Percentiles rank a stretch among this genome's conserved stretches.
These are phyloP conservation scores for Penicillium dipodomyicola DNA, from an alignment of 495 filamentous ascomycete species.

Conservation along the genomic window DNA sequence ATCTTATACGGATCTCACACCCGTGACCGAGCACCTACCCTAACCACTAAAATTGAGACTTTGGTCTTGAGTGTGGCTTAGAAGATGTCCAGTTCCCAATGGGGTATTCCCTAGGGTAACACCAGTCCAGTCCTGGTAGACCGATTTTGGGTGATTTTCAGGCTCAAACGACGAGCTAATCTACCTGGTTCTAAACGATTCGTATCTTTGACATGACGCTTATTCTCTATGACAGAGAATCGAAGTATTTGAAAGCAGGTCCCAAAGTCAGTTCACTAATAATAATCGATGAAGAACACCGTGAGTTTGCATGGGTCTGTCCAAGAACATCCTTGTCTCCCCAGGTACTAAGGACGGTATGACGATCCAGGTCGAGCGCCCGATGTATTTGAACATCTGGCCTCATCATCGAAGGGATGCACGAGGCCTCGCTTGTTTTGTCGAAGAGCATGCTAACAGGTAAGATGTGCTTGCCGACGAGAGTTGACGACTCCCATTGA, in stretches of 20 bases:
- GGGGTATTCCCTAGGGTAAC: not conserved
- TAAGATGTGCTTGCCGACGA: too few species aligned
- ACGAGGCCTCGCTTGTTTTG: not conserved
- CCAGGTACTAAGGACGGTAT: not conserved
- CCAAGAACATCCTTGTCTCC: not conserved
- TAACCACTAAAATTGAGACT: not conserved
- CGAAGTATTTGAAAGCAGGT: not conserved
- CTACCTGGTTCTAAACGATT: not conserved
- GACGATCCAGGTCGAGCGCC: not conserved
- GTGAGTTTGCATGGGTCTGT: not conserved
- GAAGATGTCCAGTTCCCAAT: not conserved
- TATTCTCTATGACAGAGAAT: not conserved
- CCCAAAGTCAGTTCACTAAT: not conserved
- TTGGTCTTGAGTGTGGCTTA: not conserved
- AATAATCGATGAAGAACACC: not conserved
- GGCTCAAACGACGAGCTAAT: slow-evolving; percentile 10
- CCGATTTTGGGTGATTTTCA: slow-evolving; percentile 16
- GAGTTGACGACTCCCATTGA: too few species aligned
- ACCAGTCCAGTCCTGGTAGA: not conserved
- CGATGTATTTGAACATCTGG: not conserved
- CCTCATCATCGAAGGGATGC: not conserved
- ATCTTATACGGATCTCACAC: not conserved
- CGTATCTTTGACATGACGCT: not conserved
- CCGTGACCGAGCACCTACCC: not conserved
- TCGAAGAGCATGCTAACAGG: too few species aligned